Conservation (phyloP, 192 early-diverging fungal species). For the Geranomyces michiganensis region DNA sequence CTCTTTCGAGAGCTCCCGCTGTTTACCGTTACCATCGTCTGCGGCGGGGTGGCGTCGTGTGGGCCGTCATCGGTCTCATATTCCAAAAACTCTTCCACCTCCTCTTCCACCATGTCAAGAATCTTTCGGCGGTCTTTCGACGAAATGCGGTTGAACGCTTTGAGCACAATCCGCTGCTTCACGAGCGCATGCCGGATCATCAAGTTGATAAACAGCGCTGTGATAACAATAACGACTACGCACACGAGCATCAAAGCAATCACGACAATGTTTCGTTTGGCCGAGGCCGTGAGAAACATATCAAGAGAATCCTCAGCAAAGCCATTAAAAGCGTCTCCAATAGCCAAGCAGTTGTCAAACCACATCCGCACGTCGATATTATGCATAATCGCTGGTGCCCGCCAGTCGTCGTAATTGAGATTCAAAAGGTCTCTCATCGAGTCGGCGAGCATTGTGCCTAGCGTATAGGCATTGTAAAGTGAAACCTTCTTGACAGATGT, state of each 20-base stretch:
- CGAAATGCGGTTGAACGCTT: background rate
- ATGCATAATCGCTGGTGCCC: background rate
- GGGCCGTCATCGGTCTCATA: background rate
- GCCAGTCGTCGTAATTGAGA: background rate
- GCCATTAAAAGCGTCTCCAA: constrained; percentile 6
- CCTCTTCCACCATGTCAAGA: constrained; percentile 8
- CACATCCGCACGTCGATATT: constrained; percentile 4
- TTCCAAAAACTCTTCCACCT: constrained; percentile 10
- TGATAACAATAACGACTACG: background rate
- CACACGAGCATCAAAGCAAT: constrained; percentile 8
- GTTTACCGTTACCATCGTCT: background rate
- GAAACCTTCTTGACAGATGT: constrained; percentile 8
- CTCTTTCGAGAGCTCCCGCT: background rate
- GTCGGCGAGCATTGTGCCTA: background rate
- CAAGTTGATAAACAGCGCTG: background rate
- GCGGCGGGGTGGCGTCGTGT: background rate
- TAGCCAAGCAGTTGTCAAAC: constrained; percentile 3
- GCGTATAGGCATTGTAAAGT: background rate
- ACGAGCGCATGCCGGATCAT: background rate
- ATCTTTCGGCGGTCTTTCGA: background rate
- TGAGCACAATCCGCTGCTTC: constrained; percentile 5
- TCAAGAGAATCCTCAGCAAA: background rate
- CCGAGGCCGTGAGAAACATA: background rate
- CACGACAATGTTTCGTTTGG: background rate
- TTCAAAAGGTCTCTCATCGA: background rate